Evolutionary conservation across 164 flowering plant genomes (phyloP).

Genomic region (Liriodendron chinense): DNA sequence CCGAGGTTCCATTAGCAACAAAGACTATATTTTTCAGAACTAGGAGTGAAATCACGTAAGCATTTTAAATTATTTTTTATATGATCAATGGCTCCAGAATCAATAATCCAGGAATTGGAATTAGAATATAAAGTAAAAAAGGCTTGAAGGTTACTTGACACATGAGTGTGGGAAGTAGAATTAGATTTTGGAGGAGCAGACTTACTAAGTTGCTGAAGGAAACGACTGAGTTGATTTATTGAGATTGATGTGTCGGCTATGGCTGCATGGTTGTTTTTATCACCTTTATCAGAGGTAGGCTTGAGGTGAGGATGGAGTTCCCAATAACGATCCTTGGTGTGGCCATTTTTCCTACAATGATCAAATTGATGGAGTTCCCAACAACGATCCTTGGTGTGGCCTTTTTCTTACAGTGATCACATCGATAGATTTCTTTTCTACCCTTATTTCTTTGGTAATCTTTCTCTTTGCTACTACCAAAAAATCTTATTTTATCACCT

Average conservation of each 20-base stretch:
- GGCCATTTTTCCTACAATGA: background rate
- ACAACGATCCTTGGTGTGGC: conserved; percentile 2
- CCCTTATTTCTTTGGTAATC: background rate
- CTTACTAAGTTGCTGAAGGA: conserved; percentile 9
- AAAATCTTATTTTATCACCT: background rate
- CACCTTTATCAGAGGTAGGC: background rate
- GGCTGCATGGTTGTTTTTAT: background rate
- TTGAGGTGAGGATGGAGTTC: conserved; percentile 8
- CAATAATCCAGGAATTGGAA: too few relatives aligned
- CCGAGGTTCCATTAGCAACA: conserved; percentile 3
- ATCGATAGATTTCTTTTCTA: background rate
- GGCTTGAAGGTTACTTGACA: background rate
- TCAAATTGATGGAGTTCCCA: background rate
- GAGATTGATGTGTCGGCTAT: too few relatives aligned
- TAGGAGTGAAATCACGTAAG: too few relatives aligned
- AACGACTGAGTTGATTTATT: background rate
- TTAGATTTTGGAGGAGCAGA: background rate
- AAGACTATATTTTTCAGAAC: too few relatives aligned
- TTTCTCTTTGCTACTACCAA: background rate
- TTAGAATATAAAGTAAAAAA: background rate
- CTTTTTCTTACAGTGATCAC: background rate
- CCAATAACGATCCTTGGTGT: too few relatives aligned
- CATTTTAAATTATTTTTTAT: background rate
- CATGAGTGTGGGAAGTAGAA: background rate
- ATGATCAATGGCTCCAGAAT: too few relatives aligned